phyloP scores from a whole-genome alignment of 495 filamentous ascomycete species.

The Aspergillus olivimuriae region DNA sequence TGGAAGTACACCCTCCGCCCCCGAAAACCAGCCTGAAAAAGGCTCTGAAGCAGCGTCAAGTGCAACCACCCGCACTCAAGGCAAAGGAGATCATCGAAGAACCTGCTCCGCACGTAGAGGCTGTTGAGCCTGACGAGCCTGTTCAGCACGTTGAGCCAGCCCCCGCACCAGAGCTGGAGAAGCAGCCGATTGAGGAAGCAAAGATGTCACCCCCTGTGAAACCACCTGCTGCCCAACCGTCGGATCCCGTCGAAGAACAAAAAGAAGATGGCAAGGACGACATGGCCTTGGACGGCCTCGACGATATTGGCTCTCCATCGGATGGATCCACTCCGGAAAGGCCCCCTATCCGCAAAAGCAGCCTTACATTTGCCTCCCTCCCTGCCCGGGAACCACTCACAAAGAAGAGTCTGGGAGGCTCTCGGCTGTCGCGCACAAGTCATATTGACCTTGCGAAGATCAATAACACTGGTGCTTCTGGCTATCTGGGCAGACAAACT shows the following conservation, averaged over 20 bases:
- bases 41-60: too few species aligned
- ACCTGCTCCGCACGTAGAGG: too few species aligned
- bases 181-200: slow-evolving; percentile 4
- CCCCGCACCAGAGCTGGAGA: slow-evolving; percentile 14
- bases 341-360: slow-evolving; percentile 78
- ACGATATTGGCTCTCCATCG: slow-evolving; percentile 55
- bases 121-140: neutral
- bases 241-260: slow-evolving; percentile 15
- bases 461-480: slow-evolving; percentile 30
- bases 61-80: too few species aligned
- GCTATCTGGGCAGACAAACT: slow-evolving; percentile 53
- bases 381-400: slow-evolving; percentile 83
- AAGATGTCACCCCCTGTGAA: slow-evolving; percentile 18
- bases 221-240: slow-evolving; percentile 3
- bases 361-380: slow-evolving; percentile 84
- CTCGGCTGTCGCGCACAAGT: slow-evolving; percentile 66
- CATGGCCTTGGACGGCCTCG: slow-evolving; percentile 39
- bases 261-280: slow-evolving; percentile 40
- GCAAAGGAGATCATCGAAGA: too few species aligned
- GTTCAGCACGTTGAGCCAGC: neutral
- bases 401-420: slow-evolving; percentile 72
- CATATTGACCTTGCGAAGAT: slow-evolving; percentile 63
- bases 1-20: slow-evolving; percentile 10
- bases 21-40: too few species aligned
- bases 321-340: slow-evolving; percentile 56